phyloP scores from a whole-genome alignment of 169 alveolate genomes.

The Eimeria tenella region DNA sequence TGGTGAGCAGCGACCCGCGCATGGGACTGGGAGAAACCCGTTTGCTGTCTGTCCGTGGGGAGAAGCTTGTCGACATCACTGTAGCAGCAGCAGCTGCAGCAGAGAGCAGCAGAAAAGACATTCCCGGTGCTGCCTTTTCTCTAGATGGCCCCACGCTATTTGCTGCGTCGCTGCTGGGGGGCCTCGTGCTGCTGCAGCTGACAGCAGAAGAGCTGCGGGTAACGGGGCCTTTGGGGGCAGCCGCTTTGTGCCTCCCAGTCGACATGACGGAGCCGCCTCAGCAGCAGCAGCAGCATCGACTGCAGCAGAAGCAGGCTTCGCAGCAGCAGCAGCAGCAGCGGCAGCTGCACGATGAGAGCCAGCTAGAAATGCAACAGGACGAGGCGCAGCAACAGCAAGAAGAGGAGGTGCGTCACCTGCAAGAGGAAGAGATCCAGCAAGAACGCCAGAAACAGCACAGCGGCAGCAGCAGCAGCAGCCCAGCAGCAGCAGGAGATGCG shows the following conservation, averaged over 20 bases:
- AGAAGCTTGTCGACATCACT: background rate
- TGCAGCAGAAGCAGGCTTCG: background rate
- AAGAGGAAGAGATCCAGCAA: background rate
- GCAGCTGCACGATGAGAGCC: background rate
- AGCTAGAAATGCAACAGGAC: background rate
- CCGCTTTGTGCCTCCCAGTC: background rate
- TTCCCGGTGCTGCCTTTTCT: slow-evolving; percentile 14
- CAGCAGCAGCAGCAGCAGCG: background rate
- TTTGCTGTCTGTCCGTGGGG: background rate
- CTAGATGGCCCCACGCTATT: slow-evolving; percentile 18
- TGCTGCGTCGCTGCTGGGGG: slow-evolving; percentile 45
- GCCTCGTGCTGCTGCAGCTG: slow-evolving; percentile 56
- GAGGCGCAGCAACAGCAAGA: background rate
- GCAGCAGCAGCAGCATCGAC: slow-evolving; percentile 47
- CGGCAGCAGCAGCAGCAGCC: slow-evolving; percentile 3
- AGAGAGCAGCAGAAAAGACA: slow-evolving; percentile 7
- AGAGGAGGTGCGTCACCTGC: slow-evolving; percentile 21
- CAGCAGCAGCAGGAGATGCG: slow-evolving; percentile 26
- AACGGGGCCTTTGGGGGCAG: background rate
- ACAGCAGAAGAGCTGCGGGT: slow-evolving; percentile 74
- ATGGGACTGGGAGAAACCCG: slow-evolving; percentile 48
- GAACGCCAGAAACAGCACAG: background rate
- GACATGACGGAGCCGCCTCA: slow-evolving; percentile 25
- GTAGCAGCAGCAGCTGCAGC: slow-evolving; percentile 42
- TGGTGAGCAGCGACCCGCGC: slow-evolving; percentile 56